These are phyloP conservation scores for Telopea speciosissima DNA, from an alignment of 177 flowering plant genomes.

Conservation along the genomic window DNA sequence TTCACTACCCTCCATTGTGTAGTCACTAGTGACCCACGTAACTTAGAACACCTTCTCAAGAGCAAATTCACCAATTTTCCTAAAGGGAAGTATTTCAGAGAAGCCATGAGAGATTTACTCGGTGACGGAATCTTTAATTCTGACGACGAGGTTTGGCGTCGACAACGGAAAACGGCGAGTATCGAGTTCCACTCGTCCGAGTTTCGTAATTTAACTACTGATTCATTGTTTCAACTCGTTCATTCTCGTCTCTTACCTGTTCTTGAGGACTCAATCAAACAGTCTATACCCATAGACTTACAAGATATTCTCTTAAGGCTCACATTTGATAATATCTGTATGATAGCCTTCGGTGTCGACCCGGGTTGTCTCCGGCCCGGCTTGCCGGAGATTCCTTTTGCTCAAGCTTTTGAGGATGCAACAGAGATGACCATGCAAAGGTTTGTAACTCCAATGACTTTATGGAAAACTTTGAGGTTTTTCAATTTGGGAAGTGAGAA, in stretches of 20 bases:
- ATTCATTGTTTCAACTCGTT: constrained; percentile 61
- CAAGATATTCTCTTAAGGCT: constrained; percentile 75
- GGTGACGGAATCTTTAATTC: constrained; percentile 87
- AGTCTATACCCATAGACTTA: constrained; percentile 37
- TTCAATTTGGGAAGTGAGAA: constrained; percentile 52
- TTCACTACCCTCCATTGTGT: constrained; percentile 62
- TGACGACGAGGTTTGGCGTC: constrained; percentile 73
- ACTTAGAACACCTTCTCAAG: constrained; percentile 80
- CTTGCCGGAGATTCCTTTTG: constrained; percentile 76
- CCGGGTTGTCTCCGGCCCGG: constrained; percentile 70
- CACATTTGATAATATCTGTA: constrained; percentile 92
- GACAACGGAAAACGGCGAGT: constrained; percentile 82
- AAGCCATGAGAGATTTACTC: constrained; percentile 55
- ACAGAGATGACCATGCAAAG: constrained; percentile 65
- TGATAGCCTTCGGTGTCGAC: constrained; percentile 92
- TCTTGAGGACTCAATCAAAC: constrained; percentile 32
- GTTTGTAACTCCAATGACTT: constrained; percentile 58
- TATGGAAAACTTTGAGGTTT: constrained; percentile 68
- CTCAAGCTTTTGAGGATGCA: constrained; percentile 77
- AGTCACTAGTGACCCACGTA: constrained; percentile 74
- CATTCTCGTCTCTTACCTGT: constrained; percentile 62
- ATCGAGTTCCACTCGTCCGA: constrained; percentile 78
- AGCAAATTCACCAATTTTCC: constrained; percentile 65
- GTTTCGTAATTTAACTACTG: constrained; percentile 53
- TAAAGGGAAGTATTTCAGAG: constrained; percentile 59